Conservation (phyloP, 192 early-diverging fungal genomes). For the Backusella luteola region DNA sequence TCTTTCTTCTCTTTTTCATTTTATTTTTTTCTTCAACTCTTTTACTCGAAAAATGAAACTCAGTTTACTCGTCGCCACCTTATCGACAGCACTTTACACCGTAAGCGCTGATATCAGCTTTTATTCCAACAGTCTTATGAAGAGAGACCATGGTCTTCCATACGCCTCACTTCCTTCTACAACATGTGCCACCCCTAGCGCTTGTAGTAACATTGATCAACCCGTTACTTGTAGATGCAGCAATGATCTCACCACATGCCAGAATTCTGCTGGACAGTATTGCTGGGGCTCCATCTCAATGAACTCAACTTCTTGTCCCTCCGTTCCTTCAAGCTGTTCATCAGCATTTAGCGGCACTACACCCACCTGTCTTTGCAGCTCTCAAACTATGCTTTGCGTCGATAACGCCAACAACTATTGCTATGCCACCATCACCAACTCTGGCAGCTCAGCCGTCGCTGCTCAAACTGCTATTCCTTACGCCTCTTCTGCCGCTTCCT, state of each 20-base stretch:
- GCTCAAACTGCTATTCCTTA: background rate
- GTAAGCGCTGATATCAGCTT: background rate
- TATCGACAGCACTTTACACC: background rate
- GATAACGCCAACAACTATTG: conserved; percentile 26
- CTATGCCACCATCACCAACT: conserved; percentile 10
- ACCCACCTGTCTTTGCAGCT: conserved; percentile 26
- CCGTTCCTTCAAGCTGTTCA: conserved; percentile 16
- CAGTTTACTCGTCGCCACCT: conserved; percentile 7
- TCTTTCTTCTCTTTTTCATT: conserved; percentile 6
- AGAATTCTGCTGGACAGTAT: conserved; percentile 9
- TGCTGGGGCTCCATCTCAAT: conserved; percentile 26
- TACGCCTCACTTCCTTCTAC: conserved; percentile 17
- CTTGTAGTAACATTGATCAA: conserved; percentile 17
- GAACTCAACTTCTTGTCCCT: conserved; percentile 14
- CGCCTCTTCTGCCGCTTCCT: conserved; percentile 4
- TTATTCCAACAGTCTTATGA: conserved; percentile 1
- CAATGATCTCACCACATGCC: conserved; percentile 16
- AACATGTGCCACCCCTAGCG: conserved; percentile 10
- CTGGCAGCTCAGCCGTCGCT: background rate
- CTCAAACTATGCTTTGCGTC: conserved; percentile 22
- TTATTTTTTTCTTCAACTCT: background rate
- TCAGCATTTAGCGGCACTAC: conserved; percentile 4
- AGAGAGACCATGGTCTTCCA: conserved; percentile 24
- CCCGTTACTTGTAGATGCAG: conserved; percentile 24
- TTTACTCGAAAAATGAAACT: conserved; percentile 13